A percentile compares a stretch with the other conserved stretches of the same genome.
Conservation (phyloP, 108 stramenopile genomes). For the Discostella stelligeroides region DNA sequence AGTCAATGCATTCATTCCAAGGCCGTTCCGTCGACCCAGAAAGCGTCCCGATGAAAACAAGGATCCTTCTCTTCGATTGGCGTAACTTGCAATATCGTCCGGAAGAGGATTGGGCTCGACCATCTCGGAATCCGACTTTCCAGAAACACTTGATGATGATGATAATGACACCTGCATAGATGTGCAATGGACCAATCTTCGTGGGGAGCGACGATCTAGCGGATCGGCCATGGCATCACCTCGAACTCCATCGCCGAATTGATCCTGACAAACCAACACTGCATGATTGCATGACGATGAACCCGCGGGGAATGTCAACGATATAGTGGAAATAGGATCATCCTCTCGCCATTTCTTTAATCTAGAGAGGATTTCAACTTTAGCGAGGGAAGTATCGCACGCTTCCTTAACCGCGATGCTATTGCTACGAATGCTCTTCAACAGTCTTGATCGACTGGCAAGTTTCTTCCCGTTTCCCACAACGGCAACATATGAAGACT, state of each 20-base stretch:
- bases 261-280: constrained; percentile 59
- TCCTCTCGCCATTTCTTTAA: constrained; percentile 62
- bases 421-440: constrained; percentile 33
- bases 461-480: constrained; percentile 74
- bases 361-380: constrained; percentile 58
- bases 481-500: constrained; percentile 65
- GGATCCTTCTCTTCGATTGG: constrained; percentile 61
- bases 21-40: constrained; percentile 56
- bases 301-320: constrained; percentile 53
- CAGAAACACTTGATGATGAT: constrained; percentile 27
- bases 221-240: constrained; percentile 79
- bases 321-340: constrained; percentile 66
- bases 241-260: constrained; percentile 70
- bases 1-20: constrained; percentile 60
- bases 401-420: constrained; percentile 26
- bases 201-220: constrained; percentile 66
- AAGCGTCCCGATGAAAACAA: constrained; percentile 65
- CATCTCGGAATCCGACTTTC: constrained; percentile 47
- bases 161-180: constrained; percentile 66
- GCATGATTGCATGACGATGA: constrained; percentile 61
- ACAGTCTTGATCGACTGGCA: constrained; percentile 42
- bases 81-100: constrained; percentile 71
- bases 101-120: constrained; percentile 46
- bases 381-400: constrained; percentile 33
- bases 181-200: constrained; percentile 76